phyloP scores from a whole-genome alignment of 768 basidiomycete species.

The Galerina marginata region DNA sequence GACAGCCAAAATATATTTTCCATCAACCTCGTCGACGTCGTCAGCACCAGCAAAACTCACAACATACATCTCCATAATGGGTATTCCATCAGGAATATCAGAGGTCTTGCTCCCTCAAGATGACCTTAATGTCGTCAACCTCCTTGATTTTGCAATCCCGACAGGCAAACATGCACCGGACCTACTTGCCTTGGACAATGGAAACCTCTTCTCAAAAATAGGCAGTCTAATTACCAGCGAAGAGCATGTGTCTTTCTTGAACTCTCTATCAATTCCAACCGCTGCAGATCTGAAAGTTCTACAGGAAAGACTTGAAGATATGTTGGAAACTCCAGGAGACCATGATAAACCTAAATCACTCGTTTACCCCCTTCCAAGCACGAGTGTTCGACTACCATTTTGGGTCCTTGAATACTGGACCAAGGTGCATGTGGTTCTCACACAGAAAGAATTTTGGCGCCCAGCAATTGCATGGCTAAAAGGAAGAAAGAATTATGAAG shows the following conservation, averaged over 20 bases:
- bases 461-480: conserved; percentile 16
- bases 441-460: conserved; percentile 10
- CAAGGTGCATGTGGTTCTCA: conserved; percentile 3
- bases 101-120: not conserved
- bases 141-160: conserved; percentile 1
- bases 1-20: too few relatives aligned
- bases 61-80: too few relatives aligned
- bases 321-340: not conserved
- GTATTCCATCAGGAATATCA: not conserved
- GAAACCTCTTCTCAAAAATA: conserved; percentile 4
- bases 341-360: conserved; percentile 1
- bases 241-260: not conserved
- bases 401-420: conserved; percentile 24
- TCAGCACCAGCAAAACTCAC: too few relatives aligned
- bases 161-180: not conserved
- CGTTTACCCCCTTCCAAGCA: not conserved
- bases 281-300: not conserved
- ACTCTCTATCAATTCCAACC: not conserved
- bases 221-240: not conserved
- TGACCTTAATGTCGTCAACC: conserved; percentile 14
- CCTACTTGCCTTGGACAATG: not conserved
- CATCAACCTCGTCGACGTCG: too few relatives aligned
- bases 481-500: not conserved
- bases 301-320: not conserved
- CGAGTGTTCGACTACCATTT: conserved; percentile 10